Evolutionary conservation across 495 filamentous ascomycete species (phyloP).

Genomic region (Neurospora sp.): DNA sequence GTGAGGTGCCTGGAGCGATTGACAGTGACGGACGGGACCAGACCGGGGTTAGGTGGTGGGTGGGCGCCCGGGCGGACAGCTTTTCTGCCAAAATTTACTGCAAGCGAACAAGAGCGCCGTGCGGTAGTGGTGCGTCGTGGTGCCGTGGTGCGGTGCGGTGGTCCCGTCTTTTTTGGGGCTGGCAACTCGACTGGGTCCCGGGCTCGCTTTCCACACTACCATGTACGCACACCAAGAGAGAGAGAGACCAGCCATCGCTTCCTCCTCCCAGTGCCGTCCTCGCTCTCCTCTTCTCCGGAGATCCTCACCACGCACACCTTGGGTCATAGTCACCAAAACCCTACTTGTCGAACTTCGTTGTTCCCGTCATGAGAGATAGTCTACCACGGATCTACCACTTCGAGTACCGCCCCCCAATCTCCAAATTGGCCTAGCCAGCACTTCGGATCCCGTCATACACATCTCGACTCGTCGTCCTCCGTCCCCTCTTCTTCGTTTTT

Average conservation of each 20-base stretch:
- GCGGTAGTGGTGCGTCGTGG: not conserved
- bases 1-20: not conserved
- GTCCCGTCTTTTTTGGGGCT: not conserved
- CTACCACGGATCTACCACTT: conserved; percentile 1
- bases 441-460: not conserved
- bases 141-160: not conserved
- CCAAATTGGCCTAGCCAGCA: conserved; percentile 10
- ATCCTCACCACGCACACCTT: conserved; percentile 9
- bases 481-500: not conserved
- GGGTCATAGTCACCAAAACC: not conserved
- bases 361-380: conserved; percentile 16
- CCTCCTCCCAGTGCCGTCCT: not conserved
- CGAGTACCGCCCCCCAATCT: conserved; percentile 11
- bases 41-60: not conserved
- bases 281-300: conserved; percentile 7
- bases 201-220: not conserved
- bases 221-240: not conserved
- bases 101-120: not conserved
- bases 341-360: not conserved
- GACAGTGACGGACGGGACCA: not conserved
- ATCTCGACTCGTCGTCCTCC: not conserved
- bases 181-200: not conserved
- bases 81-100: conserved; percentile 1
- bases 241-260: not conserved
- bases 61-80: not conserved